phyloP scores from a whole-genome alignment of 257 asterid species.

The Coffea eugenioides region DNA sequence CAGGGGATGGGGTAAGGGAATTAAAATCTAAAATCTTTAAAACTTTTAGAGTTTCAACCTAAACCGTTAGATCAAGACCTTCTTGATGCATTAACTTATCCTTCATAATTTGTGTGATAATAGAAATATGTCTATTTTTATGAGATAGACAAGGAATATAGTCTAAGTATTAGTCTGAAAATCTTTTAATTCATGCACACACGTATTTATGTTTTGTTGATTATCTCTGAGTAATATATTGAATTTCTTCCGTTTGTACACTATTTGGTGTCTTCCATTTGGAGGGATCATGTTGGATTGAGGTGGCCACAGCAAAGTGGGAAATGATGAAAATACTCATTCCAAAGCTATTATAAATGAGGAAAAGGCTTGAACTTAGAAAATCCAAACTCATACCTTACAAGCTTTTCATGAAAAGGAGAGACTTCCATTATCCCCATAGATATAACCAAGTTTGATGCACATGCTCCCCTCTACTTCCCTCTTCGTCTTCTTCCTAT shows the following conservation, averaged over 20 bases:
- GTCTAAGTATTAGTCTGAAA: too few relatives aligned
- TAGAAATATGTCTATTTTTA: too few relatives aligned
- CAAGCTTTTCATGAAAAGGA: conserved; percentile 49
- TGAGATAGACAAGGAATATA: too few relatives aligned
- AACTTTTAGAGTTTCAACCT: too few relatives aligned
- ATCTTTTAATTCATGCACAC: too few relatives aligned
- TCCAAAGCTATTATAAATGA: conserved; percentile 23
- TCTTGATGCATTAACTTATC: too few relatives aligned
- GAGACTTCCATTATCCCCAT: conserved; percentile 34
- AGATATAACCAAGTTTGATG: conserved; percentile 25
- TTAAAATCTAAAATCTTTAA: too few relatives aligned
- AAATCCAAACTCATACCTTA: conserved; percentile 23
- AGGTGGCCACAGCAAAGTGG: conserved; percentile 25
- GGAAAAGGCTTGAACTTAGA: conserved; percentile 15
- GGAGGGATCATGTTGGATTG: conserved; percentile 13
- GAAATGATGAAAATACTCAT: conserved; percentile 25
- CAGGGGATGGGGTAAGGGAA: too few relatives aligned
- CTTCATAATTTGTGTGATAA: too few relatives aligned
- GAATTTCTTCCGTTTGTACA: neutral
- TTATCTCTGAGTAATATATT: neutral
- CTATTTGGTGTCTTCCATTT: conserved; percentile 22
- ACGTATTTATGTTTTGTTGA: neutral
- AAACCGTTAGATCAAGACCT: too few relatives aligned
- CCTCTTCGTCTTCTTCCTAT: conserved; percentile 29
- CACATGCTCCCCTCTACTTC: conserved; percentile 49